Evolutionary conservation across 75 land plant genomes (phyloP), one percentile per base, ranked within the genome.

Genomic region (Larix kaempferi): DNA sequence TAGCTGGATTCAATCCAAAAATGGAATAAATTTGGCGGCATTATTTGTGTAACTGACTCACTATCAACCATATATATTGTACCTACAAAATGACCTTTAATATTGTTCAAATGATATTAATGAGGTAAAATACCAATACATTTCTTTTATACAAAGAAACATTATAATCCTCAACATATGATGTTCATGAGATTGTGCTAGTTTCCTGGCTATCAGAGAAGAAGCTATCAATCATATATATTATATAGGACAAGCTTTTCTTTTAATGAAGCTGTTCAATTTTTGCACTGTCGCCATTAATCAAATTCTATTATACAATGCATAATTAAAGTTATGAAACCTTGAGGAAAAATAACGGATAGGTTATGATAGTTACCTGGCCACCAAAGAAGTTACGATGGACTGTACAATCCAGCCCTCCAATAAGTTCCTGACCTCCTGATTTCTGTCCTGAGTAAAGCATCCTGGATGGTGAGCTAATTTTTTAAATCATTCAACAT

Each of bases 371-470:
- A 74, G 27, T 21, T 57, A 96, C 99, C 99, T 96, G 99, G 78
- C 95, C 86, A 56, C 99, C 99, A 82, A 96, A 96, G 80, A 89
- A 96, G 74, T 96, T 96, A 37, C 99, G 88, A 77, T 96, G 98
- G 11, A 96, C 99, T 4, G 86, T 90, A 71, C 99, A 96, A 65
- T 96, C 95, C 21, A 96, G 88, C 22, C 99, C 99, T 6, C 99
- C 99, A 79, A 96, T 67, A 58, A 96, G 90, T 57, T 89, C 98
- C 76, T 96, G 99, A 1, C 99, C 99, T 22, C 99, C 99, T 16
- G 23, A n/a, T 84, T 96, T 94, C 84, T 89, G 93, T 49, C 99
- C 99, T 96, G 89, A 10, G 76, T 13, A 25, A 21, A 69, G 22
- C 52, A 21, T 19, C 52, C 23, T 26, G 74, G 22, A 41, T 69